Base-by-base conservation (phyloP, 129 eudicot species). In the Ambrosia trifida region DNA sequence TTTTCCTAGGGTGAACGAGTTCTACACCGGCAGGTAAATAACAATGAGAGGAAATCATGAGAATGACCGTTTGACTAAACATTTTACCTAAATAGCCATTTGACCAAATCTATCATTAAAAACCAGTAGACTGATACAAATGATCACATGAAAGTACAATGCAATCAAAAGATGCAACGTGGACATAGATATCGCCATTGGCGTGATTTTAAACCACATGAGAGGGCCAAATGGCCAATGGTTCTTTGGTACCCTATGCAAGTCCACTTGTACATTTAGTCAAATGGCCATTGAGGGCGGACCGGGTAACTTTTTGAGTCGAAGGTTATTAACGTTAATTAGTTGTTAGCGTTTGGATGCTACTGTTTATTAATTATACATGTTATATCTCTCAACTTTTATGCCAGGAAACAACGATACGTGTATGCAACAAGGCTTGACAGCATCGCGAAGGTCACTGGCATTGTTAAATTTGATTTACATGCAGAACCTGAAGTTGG, bases 1-100 rank as follows among this genome's bases (percentile, higher is more conserved):
- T 66, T 95, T 95, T 66, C 99, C 99, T 7, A 80, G 94, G 78
- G 78, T 95, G 17, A 95, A 95, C 12, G 99, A 95, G 56, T 83
- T 70, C 80, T 90, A 84, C 87, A 88, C 84, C 44, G 97, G 97
- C 78, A 85, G 99, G 99, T 92, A 56, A 45, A n/a, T 38, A 57
- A 30, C 4, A 28, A 49, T 19, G 18, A 53, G 20, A 4, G 13
- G 18, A 53, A 53, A 18, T 2, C 60, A 53, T 31, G 2, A 0
- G 31, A 17, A 19, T 52, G 32, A 0, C 60, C 32, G 9, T 53
- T 53, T 19, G 30, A 8, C 19, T 47, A 47, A 11, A 13, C 53
- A 13, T 12, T 11, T 47, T 47, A 47, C 53, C 19, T 47, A 47
- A 10, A 47, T 47, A 47, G 53, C 53, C 53, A 47, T 47, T 13